Percentiles rank a stretch among this genome's conserved stretches.
These are phyloP conservation scores for Geoglossum cookeanum DNA, from an alignment of 2,329 filamentous ascomycete species.

Conservation along the genomic window DNA sequence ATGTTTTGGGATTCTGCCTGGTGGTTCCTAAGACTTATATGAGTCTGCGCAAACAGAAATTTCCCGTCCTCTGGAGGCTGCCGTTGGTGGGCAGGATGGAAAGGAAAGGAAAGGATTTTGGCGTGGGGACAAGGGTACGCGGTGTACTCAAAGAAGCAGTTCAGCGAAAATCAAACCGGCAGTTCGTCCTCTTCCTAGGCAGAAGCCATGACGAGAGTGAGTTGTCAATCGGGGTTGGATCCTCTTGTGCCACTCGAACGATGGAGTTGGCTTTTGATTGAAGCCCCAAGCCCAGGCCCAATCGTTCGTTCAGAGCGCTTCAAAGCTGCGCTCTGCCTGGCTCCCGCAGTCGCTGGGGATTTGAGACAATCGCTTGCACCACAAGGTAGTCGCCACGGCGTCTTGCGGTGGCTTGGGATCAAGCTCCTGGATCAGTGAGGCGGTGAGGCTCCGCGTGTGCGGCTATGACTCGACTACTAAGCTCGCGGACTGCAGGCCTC, in stretches of 20 bases:
- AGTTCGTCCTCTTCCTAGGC: background rate
- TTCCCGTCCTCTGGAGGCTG: background rate
- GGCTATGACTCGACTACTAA: constrained; percentile 3
- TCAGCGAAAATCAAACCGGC: background rate
- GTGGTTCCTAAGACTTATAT: background rate
- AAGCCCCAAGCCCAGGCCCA: background rate
- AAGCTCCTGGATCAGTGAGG: background rate
- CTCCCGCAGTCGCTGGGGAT: background rate
- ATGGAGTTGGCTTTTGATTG: background rate
- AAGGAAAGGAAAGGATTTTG: too few relatives aligned
- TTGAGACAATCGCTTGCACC: background rate
- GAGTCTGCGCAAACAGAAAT: background rate
- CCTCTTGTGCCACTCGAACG: background rate
- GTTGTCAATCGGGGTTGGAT: background rate
- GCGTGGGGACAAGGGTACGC: background rate
- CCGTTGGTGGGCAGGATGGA: background rate
- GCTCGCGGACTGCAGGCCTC: background rate
- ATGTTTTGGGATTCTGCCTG: background rate
- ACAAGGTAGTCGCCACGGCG: background rate
- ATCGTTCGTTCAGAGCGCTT: background rate
- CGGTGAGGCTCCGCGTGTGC: background rate
- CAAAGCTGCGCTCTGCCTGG: background rate
- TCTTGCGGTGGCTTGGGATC: background rate
- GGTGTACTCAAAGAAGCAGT: background rate
- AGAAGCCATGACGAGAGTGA: constrained; percentile 1